Base-by-base conservation (phyloP, 2,329 filamentous ascomycete genomes). In the Triangularia verruculosa region DNA sequence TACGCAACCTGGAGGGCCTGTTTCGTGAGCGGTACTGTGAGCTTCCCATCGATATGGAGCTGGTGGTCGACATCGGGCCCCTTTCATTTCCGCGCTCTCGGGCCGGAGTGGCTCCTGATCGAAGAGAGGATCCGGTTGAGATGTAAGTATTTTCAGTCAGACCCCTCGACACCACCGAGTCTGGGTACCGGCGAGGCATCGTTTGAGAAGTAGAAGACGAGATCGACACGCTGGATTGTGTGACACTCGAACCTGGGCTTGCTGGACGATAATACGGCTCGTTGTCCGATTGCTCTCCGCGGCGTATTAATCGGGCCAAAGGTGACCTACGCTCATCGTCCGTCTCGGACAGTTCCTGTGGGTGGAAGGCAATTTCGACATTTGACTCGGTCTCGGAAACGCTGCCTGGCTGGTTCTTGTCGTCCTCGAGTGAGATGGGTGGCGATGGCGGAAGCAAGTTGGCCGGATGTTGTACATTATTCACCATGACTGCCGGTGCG, bases 391-490 rank as follows among this genome's bases (percentile, higher is more conserved):
- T 84, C 70, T 86, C 83, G 5, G 82, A 84, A 2, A 78, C 80
- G 43, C 80, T 82, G 20, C 80, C 80, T 0, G 81, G 80, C 2
- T 78, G 76, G 1, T 78, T 80, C 69, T 82, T 80, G 53, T 87
- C 83, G 63, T 87, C 84, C 71, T 93, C 89, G 24, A 92, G 84
- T 0, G 90, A 93, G 47, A 93, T 91, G 1, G 92, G 91, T 12
- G 92, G 91, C 1, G 90, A 93, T 0, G 93, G 90, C 28, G 92
- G 91, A 13, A 93, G 83, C 27, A 90, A 82, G 66, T 90, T 87
- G 22, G 92, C 91, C 30, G 89, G 86, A 75, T 97, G 93, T 71
- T 97, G 93, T 12, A 95, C 89, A 73, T 93, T 93, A 66, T 89
- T 89, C 27, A 97, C 91, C 80, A 97, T 86, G 73, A 87, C 80